A percentile compares a stretch with the other conserved stretches of the same genome.
Evolutionary conservation across 2,329 filamentous ascomycete genomes (phyloP).

Genomic region (Microthyrium microscopicum): DNA sequence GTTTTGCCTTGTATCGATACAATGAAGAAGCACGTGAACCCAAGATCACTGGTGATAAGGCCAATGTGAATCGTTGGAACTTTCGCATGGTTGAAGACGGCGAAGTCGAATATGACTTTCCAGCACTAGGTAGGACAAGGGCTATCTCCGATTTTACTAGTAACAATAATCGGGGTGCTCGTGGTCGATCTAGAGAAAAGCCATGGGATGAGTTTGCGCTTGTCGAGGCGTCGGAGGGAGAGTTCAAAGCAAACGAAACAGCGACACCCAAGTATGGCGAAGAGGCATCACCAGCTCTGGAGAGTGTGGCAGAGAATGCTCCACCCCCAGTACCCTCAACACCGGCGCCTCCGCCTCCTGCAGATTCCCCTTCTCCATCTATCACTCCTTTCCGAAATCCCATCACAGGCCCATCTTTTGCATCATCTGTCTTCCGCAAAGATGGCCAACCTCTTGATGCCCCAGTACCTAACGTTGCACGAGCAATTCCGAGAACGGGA

Average conservation of each 20-base stretch:
- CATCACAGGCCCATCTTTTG: slow-evolving; percentile 33
- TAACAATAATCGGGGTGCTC: slow-evolving; percentile 54
- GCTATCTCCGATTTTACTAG: slow-evolving; percentile 61
- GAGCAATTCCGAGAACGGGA: slow-evolving; percentile 40
- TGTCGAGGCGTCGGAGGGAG: slow-evolving; percentile 51
- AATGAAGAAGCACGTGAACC: slow-evolving; percentile 61
- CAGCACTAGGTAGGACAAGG: slow-evolving; percentile 57
- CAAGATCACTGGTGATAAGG: slow-evolving; percentile 43
- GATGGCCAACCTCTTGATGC: slow-evolving; percentile 19
- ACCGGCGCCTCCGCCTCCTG: slow-evolving; percentile 10
- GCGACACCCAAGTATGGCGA: slow-evolving; percentile 50
- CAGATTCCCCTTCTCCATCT: slow-evolving; percentile 12
- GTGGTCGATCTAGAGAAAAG: slow-evolving; percentile 53
- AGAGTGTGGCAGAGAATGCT: slow-evolving; percentile 13
- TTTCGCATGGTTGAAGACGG: slow-evolving; percentile 71
- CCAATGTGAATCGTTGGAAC: slow-evolving; percentile 69
- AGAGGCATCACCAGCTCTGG: slow-evolving; percentile 22
- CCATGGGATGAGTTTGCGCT: slow-evolving; percentile 72
- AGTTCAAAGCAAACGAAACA: slow-evolving; percentile 52
- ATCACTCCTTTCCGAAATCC: slow-evolving; percentile 27
- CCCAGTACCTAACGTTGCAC: slow-evolving; percentile 24
- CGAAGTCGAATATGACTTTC: slow-evolving; percentile 74
- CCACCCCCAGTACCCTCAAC: slow-evolving; percentile 18
- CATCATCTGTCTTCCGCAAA: slow-evolving; percentile 22
- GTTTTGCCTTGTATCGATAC: slow-evolving; percentile 61